phyloP scores from a whole-genome alignment of 2,329 filamentous ascomycete species.

The Amphichorda felina region DNA sequence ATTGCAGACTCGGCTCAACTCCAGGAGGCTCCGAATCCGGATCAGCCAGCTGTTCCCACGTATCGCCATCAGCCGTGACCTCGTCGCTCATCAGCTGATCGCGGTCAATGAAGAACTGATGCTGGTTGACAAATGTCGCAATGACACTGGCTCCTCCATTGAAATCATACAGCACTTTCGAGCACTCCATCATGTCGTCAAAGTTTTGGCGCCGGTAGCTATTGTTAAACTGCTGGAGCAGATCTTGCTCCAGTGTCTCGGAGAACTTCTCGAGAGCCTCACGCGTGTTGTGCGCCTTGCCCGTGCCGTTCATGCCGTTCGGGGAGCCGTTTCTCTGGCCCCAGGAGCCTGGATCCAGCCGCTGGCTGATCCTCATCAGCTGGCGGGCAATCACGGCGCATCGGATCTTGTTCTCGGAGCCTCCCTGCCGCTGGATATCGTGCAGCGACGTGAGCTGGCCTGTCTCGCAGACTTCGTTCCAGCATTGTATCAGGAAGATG shows the following conservation, averaged over 20 bases:
- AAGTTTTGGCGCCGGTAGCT: constrained; percentile 94
- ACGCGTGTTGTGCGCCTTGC: constrained; percentile 53
- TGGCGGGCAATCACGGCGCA: constrained; percentile 92
- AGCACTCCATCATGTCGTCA: constrained; percentile 95
- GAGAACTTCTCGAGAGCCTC: constrained; percentile 95
- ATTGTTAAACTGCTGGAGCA: constrained; percentile 93
- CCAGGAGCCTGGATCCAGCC: constrained; percentile 72
- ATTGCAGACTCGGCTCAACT: constrained; percentile 85
- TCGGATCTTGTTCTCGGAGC: constrained; percentile 83
- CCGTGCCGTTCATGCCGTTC: constrained; percentile 30
- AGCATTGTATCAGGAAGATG: constrained; percentile 91
- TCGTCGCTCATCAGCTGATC: constrained; percentile 87
- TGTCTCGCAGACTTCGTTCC: constrained; percentile 86
- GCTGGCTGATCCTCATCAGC: constrained; percentile 84
- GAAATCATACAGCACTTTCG: constrained; percentile 88
- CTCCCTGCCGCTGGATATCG: constrained; percentile 73
- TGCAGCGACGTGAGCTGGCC: constrained; percentile 81
- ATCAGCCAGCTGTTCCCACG: constrained; percentile 87
- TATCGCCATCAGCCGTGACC: constrained; percentile 60
- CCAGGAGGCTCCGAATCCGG: constrained; percentile 86
- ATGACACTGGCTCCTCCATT: constrained; percentile 93
- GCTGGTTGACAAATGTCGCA: constrained; percentile 93
- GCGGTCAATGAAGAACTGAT: constrained; percentile 97
- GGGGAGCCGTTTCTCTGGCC: constrained; percentile 38
- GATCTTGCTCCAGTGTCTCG: constrained; percentile 87